phyloP scores from a whole-genome alignment of 2,329 filamentous ascomycete species.

The Hawksworthiomyces lignivorus region DNA sequence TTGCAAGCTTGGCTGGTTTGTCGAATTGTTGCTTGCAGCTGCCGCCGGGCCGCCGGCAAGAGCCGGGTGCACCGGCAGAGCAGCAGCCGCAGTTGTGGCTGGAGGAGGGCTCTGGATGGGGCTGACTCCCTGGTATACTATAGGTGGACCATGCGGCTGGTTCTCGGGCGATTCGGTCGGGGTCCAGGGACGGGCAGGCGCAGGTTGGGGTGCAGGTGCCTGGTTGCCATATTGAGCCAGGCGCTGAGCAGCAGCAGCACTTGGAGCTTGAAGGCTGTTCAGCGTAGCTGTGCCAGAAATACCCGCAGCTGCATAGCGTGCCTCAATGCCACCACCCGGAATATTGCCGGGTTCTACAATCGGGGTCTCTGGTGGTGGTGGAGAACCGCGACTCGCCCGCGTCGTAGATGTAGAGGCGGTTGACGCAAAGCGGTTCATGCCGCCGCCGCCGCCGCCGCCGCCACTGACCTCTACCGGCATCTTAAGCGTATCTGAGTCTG shows the following conservation, averaged over 20 bases:
- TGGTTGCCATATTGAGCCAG: conserved; percentile 66
- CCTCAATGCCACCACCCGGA: conserved; percentile 78
- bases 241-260: conserved; percentile 73
- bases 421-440: conserved; percentile 60
- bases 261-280: conserved; percentile 61
- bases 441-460: conserved; percentile 14
- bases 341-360: conserved; percentile 62
- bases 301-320: conserved; percentile 82
- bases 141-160: conserved; percentile 81
- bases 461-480: conserved; percentile 31
- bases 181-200: conserved; percentile 67
- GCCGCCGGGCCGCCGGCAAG: conserved; percentile 1
- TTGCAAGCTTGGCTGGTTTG: conserved; percentile 38
- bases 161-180: conserved; percentile 84
- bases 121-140: conserved; percentile 80
- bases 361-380: conserved; percentile 89
- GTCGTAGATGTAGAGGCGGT: conserved; percentile 92
- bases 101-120: conserved; percentile 58
- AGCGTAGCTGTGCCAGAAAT: conserved; percentile 81
- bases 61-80: conserved; percentile 8
- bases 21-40: conserved; percentile 22
- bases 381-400: conserved; percentile 82
- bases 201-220: conserved; percentile 29
- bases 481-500: conserved; percentile 23
- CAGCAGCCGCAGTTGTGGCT: conserved; percentile 26